A percentile compares a stretch with the other conserved stretches of the same genome.
These are phyloP conservation scores for Talaromyces sp. DNA, from an alignment of 2,329 filamentous ascomycete genomes.

Conservation along the genomic window DNA sequence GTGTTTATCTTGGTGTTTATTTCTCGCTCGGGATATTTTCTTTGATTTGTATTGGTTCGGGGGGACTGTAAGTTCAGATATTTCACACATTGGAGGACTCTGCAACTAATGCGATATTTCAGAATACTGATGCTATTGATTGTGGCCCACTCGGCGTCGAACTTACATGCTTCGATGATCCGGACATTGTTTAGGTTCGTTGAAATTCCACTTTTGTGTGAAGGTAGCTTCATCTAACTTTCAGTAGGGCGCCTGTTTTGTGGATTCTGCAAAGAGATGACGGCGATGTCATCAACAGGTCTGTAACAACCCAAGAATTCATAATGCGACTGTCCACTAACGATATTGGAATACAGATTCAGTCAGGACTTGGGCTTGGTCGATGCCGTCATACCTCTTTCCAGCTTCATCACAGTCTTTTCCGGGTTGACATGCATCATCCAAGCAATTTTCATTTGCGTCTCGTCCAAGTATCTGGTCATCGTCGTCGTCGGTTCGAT, in stretches of 20 bases:
- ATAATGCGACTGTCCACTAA: background rate
- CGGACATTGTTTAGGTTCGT: background rate
- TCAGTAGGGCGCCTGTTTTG: background rate
- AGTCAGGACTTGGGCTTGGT: conserved; percentile 5
- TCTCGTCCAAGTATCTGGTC: background rate
- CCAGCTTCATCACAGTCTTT: background rate
- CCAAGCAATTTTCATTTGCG: background rate
- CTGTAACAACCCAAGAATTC: background rate
- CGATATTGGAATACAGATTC: background rate
- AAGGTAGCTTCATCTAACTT: background rate
- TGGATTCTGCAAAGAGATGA: background rate
- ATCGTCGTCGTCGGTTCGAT: background rate
- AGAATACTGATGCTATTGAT: background rate
- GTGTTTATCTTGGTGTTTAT: conserved; percentile 1
- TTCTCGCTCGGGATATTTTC: background rate
- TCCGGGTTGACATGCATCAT: background rate
- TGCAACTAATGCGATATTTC: background rate
- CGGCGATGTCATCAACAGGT: background rate
- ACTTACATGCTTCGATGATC: background rate
- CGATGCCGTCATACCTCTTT: background rate
- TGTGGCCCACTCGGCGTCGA: background rate
- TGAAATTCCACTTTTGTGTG: background rate
- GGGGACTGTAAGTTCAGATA: background rate
- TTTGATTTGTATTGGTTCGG: background rate
- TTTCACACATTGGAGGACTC: background rate